These are phyloP conservation scores for Cercophora samala DNA, from an alignment of 495 filamentous ascomycete species.

Conservation along the genomic window DNA sequence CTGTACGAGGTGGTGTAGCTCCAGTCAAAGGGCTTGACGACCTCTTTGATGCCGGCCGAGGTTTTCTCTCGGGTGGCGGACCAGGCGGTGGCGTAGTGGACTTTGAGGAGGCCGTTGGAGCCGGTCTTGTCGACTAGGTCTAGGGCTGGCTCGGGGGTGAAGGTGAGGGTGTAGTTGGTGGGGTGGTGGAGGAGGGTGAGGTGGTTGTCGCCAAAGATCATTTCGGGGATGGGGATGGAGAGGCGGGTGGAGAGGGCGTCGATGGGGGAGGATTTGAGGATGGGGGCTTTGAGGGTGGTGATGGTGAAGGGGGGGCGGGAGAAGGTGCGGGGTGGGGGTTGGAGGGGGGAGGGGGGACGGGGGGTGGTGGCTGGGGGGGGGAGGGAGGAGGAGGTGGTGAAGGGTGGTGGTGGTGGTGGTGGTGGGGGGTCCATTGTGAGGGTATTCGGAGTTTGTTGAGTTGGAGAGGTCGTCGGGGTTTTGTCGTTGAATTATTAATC, in stretches of 20 bases:
- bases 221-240: constrained; percentile 86
- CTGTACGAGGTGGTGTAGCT: constrained; percentile 86
- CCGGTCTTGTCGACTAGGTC: constrained; percentile 93
- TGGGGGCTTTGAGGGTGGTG: constrained; percentile 79
- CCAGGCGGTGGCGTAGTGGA: constrained; percentile 90
- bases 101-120: constrained; percentile 70
- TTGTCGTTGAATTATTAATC: background rate
- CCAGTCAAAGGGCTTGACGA: constrained; percentile 97
- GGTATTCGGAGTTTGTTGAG: background rate
- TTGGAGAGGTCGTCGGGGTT: background rate
- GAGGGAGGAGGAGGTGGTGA: background rate
- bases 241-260: constrained; percentile 76
- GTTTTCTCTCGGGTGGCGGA: constrained; percentile 78
- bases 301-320: constrained; percentile 64
- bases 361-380: background rate
- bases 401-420: background rate
- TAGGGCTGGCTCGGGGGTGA: constrained; percentile 82
- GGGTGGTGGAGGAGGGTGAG: constrained; percentile 66
- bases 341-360: background rate
- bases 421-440: constrained; percentile 12
- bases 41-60: constrained; percentile 84
- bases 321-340: constrained; percentile 41
- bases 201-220: constrained; percentile 97
- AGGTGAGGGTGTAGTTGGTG: constrained; percentile 69
- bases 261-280: constrained; percentile 86